Evolutionary conservation across 106 monocot species (phyloP), one percentile per base, ranked within the genome.

Genomic region (Iris macrosiphon): DNA sequence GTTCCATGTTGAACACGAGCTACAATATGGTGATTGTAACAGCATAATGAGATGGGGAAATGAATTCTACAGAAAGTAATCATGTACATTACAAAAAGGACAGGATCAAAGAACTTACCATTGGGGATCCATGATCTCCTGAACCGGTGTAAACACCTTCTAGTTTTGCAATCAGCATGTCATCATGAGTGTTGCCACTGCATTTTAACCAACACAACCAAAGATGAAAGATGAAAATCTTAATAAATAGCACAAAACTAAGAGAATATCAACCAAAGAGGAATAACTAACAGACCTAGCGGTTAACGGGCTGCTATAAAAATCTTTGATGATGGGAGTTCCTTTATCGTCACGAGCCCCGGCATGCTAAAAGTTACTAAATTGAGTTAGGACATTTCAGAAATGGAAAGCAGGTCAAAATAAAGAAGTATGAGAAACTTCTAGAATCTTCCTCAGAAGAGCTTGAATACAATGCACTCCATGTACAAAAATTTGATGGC

Each of bases 311-410:
- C 89, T 67, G 72, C 77, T 82, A 59, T 89, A 83, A 45, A 82
- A 72, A 70, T 96, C 95, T 63, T 73, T 89, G 40, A 85, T 90
- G 40, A 80, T 76, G 40, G 82, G 82, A 55, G 68, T 49, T 48
- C 95, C 95, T 68, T 74, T 77, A 52, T 89, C 95, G 78, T 86
- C 80, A 72, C 85, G 76, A 50, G 89, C 95, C 71, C 95, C 89
- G 67, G 95, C 79, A 77, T 73, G 89, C 95, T 93, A 57, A 63
- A 49, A 60, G 16, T 46, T 46, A 50, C 20, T 28, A 42, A 23
- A 49, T 40, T 49, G 52, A 40, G 34, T 45, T 23, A 17, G 50
- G 37, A 65, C 5, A 44, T 39, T n/a, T 50, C 18, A 37, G 31
- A 22, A 52, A 71, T 9, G 54, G 44, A 40, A 43, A 59, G 30